A percentile compares a stretch with the other conserved stretches of the same genome.
Evolutionary conservation across 2,329 filamentous ascomycete species (phyloP).

Genomic region (Lomentospora prolificans): DNA sequence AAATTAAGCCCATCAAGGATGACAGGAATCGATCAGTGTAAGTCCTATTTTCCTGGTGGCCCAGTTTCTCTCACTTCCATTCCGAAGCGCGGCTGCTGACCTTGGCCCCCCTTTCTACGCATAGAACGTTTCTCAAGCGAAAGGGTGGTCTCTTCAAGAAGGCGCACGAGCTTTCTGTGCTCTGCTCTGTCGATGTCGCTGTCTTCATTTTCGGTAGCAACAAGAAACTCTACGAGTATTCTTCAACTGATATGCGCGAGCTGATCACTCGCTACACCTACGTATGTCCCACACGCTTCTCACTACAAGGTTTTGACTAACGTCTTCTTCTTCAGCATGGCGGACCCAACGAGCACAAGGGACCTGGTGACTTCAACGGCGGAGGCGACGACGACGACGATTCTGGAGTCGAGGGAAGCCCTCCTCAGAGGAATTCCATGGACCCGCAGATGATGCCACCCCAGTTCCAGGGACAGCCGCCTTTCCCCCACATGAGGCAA

Average conservation of each 20-base stretch:
- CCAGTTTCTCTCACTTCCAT: neutral
- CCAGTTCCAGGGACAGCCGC: slow-evolving; percentile 56
- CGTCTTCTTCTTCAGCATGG: slow-evolving; percentile 59
- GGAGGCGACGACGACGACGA: slow-evolving; percentile 73
- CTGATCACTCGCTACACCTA: slow-evolving; percentile 84
- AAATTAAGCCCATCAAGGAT: slow-evolving; percentile 99
- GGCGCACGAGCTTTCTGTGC: slow-evolving; percentile 93
- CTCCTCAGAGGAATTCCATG: slow-evolving; percentile 54
- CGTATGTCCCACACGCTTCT: slow-evolving; percentile 45
- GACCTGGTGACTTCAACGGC: slow-evolving; percentile 82
- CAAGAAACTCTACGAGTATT: slow-evolving; percentile 98
- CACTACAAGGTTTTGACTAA: slow-evolving; percentile 8
- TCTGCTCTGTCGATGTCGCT: slow-evolving; percentile 96
- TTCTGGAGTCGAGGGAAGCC: slow-evolving; percentile 48
- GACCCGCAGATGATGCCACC: slow-evolving; percentile 56
- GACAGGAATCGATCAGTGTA: slow-evolving; percentile 97
- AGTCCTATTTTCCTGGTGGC: slow-evolving; percentile 25
- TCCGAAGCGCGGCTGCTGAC: slow-evolving; percentile 1
- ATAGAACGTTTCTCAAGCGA: slow-evolving; percentile 92
- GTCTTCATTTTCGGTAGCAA: slow-evolving; percentile 98
- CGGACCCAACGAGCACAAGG: slow-evolving; percentile 90
- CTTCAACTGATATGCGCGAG: slow-evolving; percentile 85
- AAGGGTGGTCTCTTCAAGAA: slow-evolving; percentile 99
- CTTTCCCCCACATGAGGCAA: slow-evolving; percentile 76
- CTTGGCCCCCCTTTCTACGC: slow-evolving; percentile 9